Base-by-base conservation (phyloP, 129 eudicot species). In the Mikania micrantha region DNA sequence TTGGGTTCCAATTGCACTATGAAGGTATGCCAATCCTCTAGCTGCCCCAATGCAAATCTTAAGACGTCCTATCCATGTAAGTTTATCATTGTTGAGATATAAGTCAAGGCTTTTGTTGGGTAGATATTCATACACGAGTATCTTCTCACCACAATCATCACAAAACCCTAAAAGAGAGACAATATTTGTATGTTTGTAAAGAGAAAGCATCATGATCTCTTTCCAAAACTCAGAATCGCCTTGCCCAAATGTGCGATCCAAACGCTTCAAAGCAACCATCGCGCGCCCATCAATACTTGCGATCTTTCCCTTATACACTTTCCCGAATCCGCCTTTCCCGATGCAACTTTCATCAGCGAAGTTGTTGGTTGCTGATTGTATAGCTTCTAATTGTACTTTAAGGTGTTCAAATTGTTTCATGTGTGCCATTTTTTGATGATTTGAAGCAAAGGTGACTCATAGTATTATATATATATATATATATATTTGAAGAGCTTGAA, bases 261-360 rank as follows among this genome's bases (percentile, higher is more conserved):
- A 53, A 24, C 35, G 60, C 35, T 53, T 53, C 32, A 53, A 24
- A 53, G 60, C 60, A 53, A 53, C 60, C 32, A 24, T 53, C 60
- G 60, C 7, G 3, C 25, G 60, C 34, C 31, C 60, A 11, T 24
- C 17, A 4, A 53, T 4, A 53, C 60, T 1, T 3, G 34, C 17
- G 25, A 53, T 53, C 17, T 2, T 24, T 53, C 60, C 60, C 19
- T 24, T 53, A 17, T 53, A 25, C 7, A 53, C 60, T 1, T 24
- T 53, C 17, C 60, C 60, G 60, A 53, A 53, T 11, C 60, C 60
- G 10, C 34, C 60, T 1, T 3, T 25, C 34, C 60, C 35, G 1
- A 53, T 24, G 35, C 60, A 24, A 25, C 35, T 53, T 53, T 24
- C 60, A 11, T 53, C 34, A 0, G 35, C 34, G 8, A 53, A 53